Conservation (phyloP, 768 basidiomycete species). For the Boletus sp. region DNA sequence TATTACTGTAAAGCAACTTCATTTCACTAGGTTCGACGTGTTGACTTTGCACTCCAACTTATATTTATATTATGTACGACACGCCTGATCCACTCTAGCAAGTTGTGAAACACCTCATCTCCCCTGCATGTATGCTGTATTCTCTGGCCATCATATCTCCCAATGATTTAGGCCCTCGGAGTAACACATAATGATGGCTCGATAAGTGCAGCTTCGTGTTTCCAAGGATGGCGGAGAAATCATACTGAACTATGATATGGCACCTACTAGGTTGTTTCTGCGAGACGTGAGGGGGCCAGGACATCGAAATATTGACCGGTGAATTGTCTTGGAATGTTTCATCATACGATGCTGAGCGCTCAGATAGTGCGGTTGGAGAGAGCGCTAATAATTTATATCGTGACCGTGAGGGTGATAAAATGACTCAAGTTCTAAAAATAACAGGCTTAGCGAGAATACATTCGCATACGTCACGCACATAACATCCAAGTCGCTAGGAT, state of each 20-base stretch:
- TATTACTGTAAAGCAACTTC: too few relatives aligned
- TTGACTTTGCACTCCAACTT: not conserved
- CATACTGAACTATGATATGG: not conserved
- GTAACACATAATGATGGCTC: not conserved
- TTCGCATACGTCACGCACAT: too few relatives aligned
- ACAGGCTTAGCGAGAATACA: too few relatives aligned
- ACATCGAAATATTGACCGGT: not conserved
- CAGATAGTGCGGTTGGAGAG: too few relatives aligned
- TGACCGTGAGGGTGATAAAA: too few relatives aligned
- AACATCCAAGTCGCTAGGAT: too few relatives aligned
- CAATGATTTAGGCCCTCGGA: not conserved
- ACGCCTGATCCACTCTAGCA: not conserved
- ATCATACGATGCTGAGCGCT: not conserved
- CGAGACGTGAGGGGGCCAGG: not conserved
- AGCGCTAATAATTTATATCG: too few relatives aligned
- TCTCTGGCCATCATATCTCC: too few relatives aligned
- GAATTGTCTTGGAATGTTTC: not conserved
- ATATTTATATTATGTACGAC: too few relatives aligned
- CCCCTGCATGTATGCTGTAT: not conserved
- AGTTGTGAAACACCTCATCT: not conserved
- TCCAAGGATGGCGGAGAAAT: not conserved
- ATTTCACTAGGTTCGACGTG: not conserved
- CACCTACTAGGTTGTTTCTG: not conserved
- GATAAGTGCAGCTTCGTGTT: not conserved
- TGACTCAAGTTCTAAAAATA: too few relatives aligned